Evolutionary conservation across 2,329 filamentous ascomycete species (phyloP).

Genomic region (Whalleya microplaca): DNA sequence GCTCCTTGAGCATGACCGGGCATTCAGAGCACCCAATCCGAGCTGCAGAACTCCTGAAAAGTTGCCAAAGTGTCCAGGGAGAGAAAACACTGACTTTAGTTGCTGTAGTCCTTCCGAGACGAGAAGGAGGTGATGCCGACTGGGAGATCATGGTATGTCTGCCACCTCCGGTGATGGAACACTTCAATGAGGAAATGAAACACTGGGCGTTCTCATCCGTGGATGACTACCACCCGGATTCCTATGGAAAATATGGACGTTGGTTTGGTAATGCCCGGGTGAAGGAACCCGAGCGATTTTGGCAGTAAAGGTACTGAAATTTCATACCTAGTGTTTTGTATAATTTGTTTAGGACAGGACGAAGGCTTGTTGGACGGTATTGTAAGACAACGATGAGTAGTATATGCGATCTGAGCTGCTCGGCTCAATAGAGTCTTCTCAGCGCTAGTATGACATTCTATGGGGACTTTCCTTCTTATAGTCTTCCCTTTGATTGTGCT

Average conservation of each 20-base stretch:
- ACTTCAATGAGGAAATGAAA: neutral
- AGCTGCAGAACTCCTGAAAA: neutral
- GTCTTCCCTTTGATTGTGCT: no score
- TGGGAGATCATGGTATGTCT: conserved; percentile 18
- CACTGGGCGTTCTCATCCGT: conserved; percentile 1
- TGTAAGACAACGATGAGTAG: no score
- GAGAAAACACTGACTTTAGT: neutral
- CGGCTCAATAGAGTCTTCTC: no score
- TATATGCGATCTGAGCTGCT: no score
- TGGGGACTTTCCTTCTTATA: no score
- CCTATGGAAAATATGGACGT: neutral
- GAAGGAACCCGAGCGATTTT: neutral
- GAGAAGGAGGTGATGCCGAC: conserved; percentile 1
- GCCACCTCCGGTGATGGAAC: neutral
- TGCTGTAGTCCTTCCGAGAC: conserved; percentile 9
- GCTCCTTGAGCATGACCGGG: no score
- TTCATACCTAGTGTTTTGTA: neutral
- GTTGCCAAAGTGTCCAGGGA: neutral
- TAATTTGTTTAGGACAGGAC: neutral
- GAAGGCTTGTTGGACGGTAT: no score
- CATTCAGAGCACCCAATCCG: neutral
- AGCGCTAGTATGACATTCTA: no score
- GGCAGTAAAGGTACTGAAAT: neutral
- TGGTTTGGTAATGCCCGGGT: neutral
- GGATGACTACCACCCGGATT: neutral